Evolutionary conservation across 176 grass and related monocot species (phyloP).

Genomic region (Microstegium vimineum): DNA sequence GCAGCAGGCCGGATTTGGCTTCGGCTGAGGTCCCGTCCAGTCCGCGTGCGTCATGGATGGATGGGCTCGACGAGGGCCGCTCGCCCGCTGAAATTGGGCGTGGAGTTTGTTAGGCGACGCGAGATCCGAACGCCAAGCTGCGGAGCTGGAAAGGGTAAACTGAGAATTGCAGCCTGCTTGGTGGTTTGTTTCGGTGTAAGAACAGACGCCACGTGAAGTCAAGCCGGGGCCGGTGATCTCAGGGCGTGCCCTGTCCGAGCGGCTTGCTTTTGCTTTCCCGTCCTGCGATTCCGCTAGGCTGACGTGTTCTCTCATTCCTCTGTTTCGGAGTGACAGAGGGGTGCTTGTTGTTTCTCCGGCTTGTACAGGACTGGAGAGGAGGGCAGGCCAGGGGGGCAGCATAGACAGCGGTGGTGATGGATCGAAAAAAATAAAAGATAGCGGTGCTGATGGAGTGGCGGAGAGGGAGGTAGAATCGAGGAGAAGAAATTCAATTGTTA

Average conservation of each 20-base stretch:
- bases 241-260: not conserved
- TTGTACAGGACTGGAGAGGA: no score
- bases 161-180: no score
- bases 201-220: not conserved
- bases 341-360: no score
- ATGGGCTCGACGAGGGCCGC: not conserved
- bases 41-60: conserved; percentile 7
- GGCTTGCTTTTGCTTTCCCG: not conserved
- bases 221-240: not conserved
- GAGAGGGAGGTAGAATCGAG: not conserved
- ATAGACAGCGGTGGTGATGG: no score
- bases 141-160: conserved; percentile 3
- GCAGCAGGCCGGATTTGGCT: not conserved
- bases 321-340: no score
- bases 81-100: not conserved
- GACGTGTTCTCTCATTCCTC: not conserved
- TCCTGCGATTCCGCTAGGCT: not conserved
- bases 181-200: not conserved
- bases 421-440: no score
- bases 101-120: not conserved
- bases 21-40: not conserved
- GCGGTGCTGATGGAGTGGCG: not conserved
- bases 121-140: conserved; percentile 6
- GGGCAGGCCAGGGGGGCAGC: no score
- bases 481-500: not conserved